Evolutionary conservation across 495 filamentous ascomycete genomes (phyloP).

Genomic region (Talaromyces nanjingensis): DNA sequence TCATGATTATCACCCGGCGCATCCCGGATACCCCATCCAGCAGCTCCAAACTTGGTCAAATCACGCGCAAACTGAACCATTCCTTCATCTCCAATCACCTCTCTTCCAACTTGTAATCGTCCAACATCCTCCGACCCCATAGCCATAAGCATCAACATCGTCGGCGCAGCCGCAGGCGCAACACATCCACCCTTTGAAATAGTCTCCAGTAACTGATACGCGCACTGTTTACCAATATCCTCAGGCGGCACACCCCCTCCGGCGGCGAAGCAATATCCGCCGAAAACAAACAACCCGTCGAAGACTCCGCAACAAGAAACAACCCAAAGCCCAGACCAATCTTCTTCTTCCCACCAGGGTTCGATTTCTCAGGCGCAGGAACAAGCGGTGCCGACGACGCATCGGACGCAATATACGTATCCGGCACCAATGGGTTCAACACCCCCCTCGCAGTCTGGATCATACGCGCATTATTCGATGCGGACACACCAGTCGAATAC

Average conservation of each 20-base stretch:
- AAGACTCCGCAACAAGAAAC: conserved; percentile 84
- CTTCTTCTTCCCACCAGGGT: conserved; percentile 56
- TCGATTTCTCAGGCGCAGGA: conserved; percentile 50
- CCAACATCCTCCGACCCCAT: conserved; percentile 81
- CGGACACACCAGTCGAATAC: conserved; percentile 83
- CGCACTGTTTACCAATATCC: conserved; percentile 81
- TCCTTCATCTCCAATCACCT: conserved; percentile 72
- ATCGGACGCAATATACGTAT: conserved; percentile 81
- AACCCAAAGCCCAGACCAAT: conserved; percentile 84
- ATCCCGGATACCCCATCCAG: conserved; percentile 82
- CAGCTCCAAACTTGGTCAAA: conserved; percentile 73
- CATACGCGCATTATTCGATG: conserved; percentile 89
- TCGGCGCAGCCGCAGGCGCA: conserved; percentile 56
- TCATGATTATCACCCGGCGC: conserved; percentile 55
- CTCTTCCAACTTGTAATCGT: conserved; percentile 53
- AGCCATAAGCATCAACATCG: conserved; percentile 83
- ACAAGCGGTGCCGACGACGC: conserved; percentile 68
- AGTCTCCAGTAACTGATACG: conserved; percentile 79
- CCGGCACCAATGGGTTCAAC: conserved; percentile 74
- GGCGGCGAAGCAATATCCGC: conserved; percentile 81
- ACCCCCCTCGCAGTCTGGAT: conserved; percentile 85
- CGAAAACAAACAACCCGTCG: conserved; percentile 73
- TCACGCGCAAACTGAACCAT: conserved; percentile 75
- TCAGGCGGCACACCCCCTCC: conserved; percentile 77
- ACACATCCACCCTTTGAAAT: conserved; percentile 80